Evolutionary conservation across 2,329 filamentous ascomycete species (phyloP).

Genomic region (Penicillium sp.): DNA sequence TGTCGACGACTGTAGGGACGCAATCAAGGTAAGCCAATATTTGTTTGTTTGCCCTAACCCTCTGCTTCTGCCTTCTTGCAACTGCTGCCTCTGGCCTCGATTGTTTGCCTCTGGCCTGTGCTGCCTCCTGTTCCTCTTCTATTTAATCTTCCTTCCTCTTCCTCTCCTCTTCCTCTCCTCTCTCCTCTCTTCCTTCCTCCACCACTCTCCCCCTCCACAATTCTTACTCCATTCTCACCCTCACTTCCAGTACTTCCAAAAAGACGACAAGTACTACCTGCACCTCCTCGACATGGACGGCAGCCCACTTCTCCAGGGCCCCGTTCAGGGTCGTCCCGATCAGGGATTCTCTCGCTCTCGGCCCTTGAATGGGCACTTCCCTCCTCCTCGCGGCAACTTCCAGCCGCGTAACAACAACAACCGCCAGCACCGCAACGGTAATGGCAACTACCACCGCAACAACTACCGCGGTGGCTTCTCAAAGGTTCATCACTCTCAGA

Average conservation of each 20-base stretch:
- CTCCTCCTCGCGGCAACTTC: constrained; percentile 5
- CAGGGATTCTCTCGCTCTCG: constrained; percentile 14
- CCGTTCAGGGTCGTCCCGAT: constrained; percentile 8
- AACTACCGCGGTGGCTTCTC: constrained; percentile 14
- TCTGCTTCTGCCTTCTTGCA: neutral
- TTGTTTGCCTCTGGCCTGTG: neutral
- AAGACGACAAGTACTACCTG: constrained; percentile 28
- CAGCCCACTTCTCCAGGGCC: constrained; percentile 16
- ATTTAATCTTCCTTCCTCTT: neutral
- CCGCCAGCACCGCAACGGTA: constrained; percentile 20
- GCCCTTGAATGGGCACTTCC: neutral
- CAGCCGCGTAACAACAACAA: constrained; percentile 9
- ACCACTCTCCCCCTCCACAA: neutral
- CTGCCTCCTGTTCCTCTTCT: neutral
- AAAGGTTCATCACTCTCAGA: neutral
- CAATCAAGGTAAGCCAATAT: constrained; percentile 31
- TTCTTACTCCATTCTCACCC: neutral
- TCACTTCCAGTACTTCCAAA: constrained; percentile 25
- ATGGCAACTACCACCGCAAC: constrained; percentile 13
- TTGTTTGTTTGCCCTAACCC: neutral
- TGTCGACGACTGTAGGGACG: constrained; percentile 34
- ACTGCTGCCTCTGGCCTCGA: neutral
- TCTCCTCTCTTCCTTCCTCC: neutral
- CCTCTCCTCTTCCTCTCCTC: neutral
- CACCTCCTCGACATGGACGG: constrained; percentile 26